Evolutionary conservation across 805 yeast species (phyloP).

Genomic region (Kluyveromyces aestuarii): DNA sequence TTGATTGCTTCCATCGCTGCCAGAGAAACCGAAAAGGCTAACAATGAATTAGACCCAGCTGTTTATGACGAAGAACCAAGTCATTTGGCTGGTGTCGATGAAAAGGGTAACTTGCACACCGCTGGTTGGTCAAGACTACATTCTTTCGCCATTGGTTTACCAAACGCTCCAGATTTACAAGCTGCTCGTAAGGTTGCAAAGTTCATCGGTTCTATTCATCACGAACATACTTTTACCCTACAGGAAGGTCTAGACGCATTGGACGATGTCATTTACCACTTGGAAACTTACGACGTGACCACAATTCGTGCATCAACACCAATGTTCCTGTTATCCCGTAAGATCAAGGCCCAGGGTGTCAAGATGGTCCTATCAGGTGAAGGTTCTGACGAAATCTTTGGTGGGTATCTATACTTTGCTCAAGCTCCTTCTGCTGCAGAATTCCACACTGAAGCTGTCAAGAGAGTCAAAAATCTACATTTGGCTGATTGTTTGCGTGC

Average conservation of each 20-base stretch:
- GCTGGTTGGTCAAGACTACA: constrained; percentile 78
- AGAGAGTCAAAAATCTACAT: constrained; percentile 95
- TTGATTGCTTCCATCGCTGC: constrained; percentile 96
- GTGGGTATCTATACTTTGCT: constrained; percentile 96
- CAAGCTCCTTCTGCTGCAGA: constrained; percentile 89
- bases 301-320: constrained; percentile 99
- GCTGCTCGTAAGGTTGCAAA: constrained; percentile 97
- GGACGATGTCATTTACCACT: constrained; percentile 86
- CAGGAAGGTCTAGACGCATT: constrained; percentile 96
- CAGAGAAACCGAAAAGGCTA: constrained; percentile 76
- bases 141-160: constrained; percentile 94
- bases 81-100: constrained; percentile 88
- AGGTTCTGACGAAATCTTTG: constrained; percentile 98
- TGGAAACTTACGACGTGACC: constrained; percentile 97
- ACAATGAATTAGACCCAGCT: constrained; percentile 32
- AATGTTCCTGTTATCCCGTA: constrained; percentile 91
- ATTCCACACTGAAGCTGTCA: constrained; percentile 92
- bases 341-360: constrained; percentile 98
- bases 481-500: constrained; percentile 97
- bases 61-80: constrained; percentile 52
- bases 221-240: constrained; percentile 94
- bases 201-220: constrained; percentile 92
- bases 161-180: constrained; percentile 93
- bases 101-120: constrained; percentile 69
- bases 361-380: constrained; percentile 99